A percentile compares a stretch with the other conserved stretches of the same genome.
These are phyloP conservation scores for Russula earlei DNA, from an alignment of 768 basidiomycete genomes.

Conservation along the genomic window DNA sequence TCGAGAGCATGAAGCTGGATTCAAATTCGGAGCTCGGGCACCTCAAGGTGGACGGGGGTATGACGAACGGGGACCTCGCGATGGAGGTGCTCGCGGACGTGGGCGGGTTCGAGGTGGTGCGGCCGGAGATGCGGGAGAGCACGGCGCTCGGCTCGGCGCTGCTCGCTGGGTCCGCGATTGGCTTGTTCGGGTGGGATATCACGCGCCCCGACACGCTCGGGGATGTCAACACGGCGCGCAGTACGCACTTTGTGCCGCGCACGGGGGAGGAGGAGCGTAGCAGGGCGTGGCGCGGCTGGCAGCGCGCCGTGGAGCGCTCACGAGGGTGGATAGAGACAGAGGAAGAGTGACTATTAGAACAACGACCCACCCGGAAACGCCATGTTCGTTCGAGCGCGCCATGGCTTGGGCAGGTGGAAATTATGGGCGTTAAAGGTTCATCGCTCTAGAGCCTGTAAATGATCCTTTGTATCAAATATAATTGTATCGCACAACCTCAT, in stretches of 20 bases:
- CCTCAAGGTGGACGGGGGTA: constrained; percentile 96
- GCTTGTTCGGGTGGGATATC: constrained; percentile 89
- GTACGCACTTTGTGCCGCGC: constrained; percentile 53
- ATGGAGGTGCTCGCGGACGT: constrained; percentile 84
- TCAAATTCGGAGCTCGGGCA: constrained; percentile 69
- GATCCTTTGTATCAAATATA: too few species aligned
- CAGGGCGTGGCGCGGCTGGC: constrained; percentile 73
- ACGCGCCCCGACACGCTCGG: constrained; percentile 69
- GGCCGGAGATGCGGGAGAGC: constrained; percentile 95
- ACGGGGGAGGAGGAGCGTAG: constrained; percentile 44
- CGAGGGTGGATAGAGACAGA: constrained; percentile 68
- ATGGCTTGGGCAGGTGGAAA: neutral
- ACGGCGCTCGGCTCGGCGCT: constrained; percentile 94
- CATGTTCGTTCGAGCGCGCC: neutral
- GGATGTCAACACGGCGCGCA: constrained; percentile 83
- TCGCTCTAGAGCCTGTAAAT: too few species aligned
- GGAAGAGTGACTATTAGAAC: constrained; percentile 19
- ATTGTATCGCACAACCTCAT: too few species aligned
- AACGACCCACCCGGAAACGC: neutral
- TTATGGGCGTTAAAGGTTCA: too few species aligned
- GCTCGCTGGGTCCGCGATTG: constrained; percentile 81
- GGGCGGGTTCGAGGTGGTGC: constrained; percentile 83
- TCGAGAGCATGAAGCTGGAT: constrained; percentile 93
- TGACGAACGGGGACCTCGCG: constrained; percentile 88
- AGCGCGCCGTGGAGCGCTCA: constrained; percentile 78